Evolutionary conservation across 495 filamentous ascomycete genomes (phyloP).

Genomic region (Hypomontagnella monticulosa): DNA sequence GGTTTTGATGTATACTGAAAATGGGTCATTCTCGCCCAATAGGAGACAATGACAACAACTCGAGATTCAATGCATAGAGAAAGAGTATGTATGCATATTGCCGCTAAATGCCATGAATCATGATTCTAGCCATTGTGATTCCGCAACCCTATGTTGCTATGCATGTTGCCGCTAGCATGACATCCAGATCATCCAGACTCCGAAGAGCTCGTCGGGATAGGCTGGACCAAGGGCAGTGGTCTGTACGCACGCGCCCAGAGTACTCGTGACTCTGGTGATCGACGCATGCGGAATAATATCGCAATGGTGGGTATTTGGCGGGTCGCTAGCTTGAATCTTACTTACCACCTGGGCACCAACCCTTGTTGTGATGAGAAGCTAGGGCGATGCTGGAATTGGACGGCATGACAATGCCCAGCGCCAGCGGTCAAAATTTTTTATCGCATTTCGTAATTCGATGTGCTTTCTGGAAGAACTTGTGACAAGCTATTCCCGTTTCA

Average conservation of each 20-base stretch:
- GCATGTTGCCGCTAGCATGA: constrained; percentile 35
- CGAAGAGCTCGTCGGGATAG: constrained; percentile 22
- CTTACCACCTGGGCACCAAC: neutral
- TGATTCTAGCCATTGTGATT: constrained; percentile 18
- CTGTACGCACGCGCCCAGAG: constrained; percentile 40
- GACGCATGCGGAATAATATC: constrained; percentile 29
- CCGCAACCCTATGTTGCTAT: constrained; percentile 22
- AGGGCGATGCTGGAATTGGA: constrained; percentile 13
- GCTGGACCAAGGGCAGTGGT: constrained; percentile 23
- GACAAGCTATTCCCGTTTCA: constrained; percentile 40
- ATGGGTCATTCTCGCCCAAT: neutral
- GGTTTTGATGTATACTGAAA: constrained; percentile 1
- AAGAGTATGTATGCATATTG: neutral
- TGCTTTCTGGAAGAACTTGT: constrained; percentile 43
- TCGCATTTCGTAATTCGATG: constrained; percentile 39
- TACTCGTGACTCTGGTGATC: constrained; percentile 27
- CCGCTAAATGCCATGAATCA: constrained; percentile 10
- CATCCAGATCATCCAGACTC: constrained; percentile 8
- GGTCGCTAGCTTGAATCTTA: constrained; percentile 18
- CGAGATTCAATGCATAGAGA: neutral
- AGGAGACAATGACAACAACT: constrained; percentile 5
- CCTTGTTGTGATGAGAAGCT: constrained; percentile 7
- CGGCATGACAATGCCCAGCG: constrained; percentile 14
- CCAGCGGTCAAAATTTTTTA: constrained; percentile 6
- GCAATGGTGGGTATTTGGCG: constrained; percentile 28